Conservation (phyloP, 768 basidiomycete species). For the Tylopilus subfusipes region DNA sequence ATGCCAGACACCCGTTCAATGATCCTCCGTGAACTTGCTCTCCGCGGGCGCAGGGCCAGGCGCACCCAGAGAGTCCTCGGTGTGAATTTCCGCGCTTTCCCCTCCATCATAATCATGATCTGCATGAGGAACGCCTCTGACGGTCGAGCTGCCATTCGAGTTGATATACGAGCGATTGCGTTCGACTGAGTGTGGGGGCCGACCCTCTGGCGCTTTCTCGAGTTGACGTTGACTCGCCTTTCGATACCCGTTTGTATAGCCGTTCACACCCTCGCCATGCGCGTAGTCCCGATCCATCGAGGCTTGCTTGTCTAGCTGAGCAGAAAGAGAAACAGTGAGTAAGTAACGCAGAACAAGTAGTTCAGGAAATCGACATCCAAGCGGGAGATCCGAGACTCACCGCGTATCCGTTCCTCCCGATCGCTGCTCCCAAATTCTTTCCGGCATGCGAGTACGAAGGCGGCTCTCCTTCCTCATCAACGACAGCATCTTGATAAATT, state of each 20-base stretch:
- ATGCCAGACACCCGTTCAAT: slow-evolving; percentile 5
- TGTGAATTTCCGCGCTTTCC: background rate
- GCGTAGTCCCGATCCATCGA: slow-evolving; percentile 14
- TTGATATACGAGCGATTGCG: background rate
- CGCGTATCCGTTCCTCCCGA: slow-evolving; percentile 54
- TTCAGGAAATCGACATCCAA: background rate
- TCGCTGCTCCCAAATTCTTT: slow-evolving; percentile 40
- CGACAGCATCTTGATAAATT: slow-evolving; percentile 38
- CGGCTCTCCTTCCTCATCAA: slow-evolving; percentile 45
- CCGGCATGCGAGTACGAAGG: slow-evolving; percentile 58
- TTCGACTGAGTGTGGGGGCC: slow-evolving; percentile 31
- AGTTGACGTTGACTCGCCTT: slow-evolving; percentile 57
- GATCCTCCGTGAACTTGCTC: slow-evolving; percentile 28
- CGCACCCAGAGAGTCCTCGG: slow-evolving; percentile 11
- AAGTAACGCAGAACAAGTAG: background rate
- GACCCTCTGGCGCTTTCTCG: slow-evolving; percentile 72
- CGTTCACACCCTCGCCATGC: background rate
- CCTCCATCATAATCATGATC: slow-evolving; percentile 13
- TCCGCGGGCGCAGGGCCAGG: slow-evolving; percentile 35
- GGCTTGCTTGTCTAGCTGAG: slow-evolving; percentile 46
- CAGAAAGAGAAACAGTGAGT: slow-evolving; percentile 5
- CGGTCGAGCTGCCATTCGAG: slow-evolving; percentile 12
- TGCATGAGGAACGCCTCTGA: slow-evolving; percentile 2
- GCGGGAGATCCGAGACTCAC: slow-evolving; percentile 40
- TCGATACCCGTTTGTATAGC: slow-evolving; percentile 28